Evolutionary conservation across 306 rosid genomes (phyloP).

Genomic region (Prunus fruticosa): DNA sequence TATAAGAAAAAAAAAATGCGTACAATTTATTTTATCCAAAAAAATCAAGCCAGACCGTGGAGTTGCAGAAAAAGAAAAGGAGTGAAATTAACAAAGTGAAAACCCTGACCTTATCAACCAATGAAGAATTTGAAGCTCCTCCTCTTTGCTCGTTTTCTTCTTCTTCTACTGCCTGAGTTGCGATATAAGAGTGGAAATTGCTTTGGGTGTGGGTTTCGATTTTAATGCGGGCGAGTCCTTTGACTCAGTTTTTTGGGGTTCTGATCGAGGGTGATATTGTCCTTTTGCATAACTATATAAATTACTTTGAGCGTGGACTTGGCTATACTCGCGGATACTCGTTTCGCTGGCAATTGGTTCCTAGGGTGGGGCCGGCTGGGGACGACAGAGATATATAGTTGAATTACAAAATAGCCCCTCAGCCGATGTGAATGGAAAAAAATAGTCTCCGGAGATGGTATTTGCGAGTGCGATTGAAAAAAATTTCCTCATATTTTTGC

Average conservation of each 20-base stretch:
- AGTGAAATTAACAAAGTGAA: slow-evolving; percentile 20
- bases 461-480: not conserved
- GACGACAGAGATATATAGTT: not conserved
- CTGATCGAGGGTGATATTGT: slow-evolving; percentile 43
- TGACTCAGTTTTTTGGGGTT: slow-evolving; percentile 59
- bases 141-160: not conserved
- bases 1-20: not conserved
- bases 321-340: slow-evolving; percentile 8
- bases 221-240: slow-evolving; percentile 57
- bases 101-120: slow-evolving; percentile 53
- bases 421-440: not conserved
- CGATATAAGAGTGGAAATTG: slow-evolving; percentile 42
- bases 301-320: not conserved
- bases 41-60: not conserved
- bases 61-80: not conserved
- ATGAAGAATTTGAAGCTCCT: slow-evolving; percentile 39
- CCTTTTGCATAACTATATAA: slow-evolving; percentile 23
- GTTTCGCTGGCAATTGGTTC: slow-evolving; percentile 16
- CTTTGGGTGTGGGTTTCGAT: slow-evolving; percentile 44
- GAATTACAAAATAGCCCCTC: not conserved
- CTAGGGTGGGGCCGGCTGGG: not conserved
- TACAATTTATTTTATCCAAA: slow-evolving; percentile 10
- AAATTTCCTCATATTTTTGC: not conserved
- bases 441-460: no score
- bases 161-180: slow-evolving; percentile 43